Evolutionary conservation across 1,284 basidiomycete genomes (phyloP), one percentile per base, ranked within the genome.

Genomic region (Boletus sp.): DNA sequence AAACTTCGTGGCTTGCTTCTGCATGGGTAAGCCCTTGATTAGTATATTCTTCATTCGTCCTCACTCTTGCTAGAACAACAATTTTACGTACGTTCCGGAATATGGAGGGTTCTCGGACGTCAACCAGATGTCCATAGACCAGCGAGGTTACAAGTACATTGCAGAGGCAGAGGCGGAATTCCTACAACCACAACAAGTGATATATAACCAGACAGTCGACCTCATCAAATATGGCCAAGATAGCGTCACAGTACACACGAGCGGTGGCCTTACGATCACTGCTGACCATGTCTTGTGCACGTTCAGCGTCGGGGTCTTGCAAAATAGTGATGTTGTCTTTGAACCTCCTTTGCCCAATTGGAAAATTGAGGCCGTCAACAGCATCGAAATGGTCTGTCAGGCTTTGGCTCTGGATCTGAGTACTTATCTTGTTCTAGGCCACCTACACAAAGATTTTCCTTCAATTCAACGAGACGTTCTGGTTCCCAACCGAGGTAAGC

Each of bases 381-480:
- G 76, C 42, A 78, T 85, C 62, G 72, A 73, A 7, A 84, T 86
- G 84, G 81, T 76, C 27, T 43, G 65, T 52, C 10, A n/a, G 20
- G 14, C 14, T 10, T 30, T 43, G 32, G 5, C 5, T 19, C 35
- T 14, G 2, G 5, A 14, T 27, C 10, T 29, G 4, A 14, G 1
- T 39, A 1, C 34, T 48, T 19, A 54, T 20, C 12, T 1, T 10
- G 3, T 2, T 5, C 9, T 40, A 77, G 75, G 73, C 72, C 2
- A 81, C 76, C 3, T 87, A 83, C 57, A 84, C 83, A 4, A 87
- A 86, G 66, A 83, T 87, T 39, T 87, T 85, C 63, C 56, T 86
- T 37, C 73, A 80, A 51, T 87, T 86, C 57, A 70, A 77, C 0
- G 58, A 75, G 47, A 81, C 79, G 34, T 87, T 87, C 60, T 87